Evolutionary conservation across 228 moss, liverwort and hornwort genomes (phyloP), one percentile per base, ranked within the genome.

Genomic region (Sphagnum fallax): DNA sequence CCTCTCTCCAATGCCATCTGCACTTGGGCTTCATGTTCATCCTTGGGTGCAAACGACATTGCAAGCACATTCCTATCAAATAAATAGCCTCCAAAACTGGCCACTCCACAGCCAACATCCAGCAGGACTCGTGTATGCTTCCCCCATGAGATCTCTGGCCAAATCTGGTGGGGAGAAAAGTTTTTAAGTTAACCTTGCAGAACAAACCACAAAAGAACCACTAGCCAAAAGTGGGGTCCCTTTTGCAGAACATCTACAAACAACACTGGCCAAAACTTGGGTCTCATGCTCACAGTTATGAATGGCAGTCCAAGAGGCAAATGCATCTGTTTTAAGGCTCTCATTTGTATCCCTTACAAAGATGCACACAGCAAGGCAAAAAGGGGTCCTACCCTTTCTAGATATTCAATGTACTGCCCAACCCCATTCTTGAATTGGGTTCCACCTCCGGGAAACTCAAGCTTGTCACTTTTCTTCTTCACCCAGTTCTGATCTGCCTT

Each of bases 401-500:
- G 80, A 49, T 86, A 89, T 3, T 91, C 75, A 16, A 91, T 89
- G 75, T 94, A 91, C 65, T 76, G 89, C 68, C 75, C 58, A 12
- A 89, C 94, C 52, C 94, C 94, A 11, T 72, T 49, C 78, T 94
- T 94, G 61, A 94, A 94, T 70, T 94, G 94, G 6, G 94, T 94
- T 14, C 94, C 94, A 11, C 91, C 91, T 52, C 94, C 94, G 10
- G 94, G 91, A 67, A 94, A 94, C 63, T 91, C 64, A 65, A 94
- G 82, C 70, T 86, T 80, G 68, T 86, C 74, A 0, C 69, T 78
- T 51, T 79, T 71, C 63, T 88, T 73, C 72, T 88, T 84, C 4
- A 94, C 94, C 94, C 94, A 94, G 67, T 94, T 94, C 73, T 94
- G 94, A 79, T 94, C 94, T 70, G 83, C 78, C 73, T 94, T 94